Percentiles rank a stretch among this genome's conserved stretches.
These are phyloP conservation scores for Chlamydomonas schloesseri DNA, from an alignment of 139 green algal genomes.

Conservation along the genomic window DNA sequence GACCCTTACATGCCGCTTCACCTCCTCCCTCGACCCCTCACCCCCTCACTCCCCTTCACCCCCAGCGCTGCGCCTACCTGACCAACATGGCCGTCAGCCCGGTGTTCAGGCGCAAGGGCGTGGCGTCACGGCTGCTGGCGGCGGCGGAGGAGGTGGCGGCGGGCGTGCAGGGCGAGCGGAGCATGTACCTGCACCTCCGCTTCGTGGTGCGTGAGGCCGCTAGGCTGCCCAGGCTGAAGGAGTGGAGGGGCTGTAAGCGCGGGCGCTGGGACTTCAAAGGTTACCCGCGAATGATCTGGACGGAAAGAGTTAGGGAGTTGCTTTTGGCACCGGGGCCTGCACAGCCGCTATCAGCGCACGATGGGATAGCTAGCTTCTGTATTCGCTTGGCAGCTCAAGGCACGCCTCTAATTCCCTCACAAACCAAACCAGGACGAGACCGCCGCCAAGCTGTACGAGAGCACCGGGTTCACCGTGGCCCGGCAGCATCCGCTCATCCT, in stretches of 20 bases:
- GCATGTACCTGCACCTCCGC: conserved; percentile 73
- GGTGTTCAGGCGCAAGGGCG: conserved; percentile 54
- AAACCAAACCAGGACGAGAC: conserved; percentile 18
- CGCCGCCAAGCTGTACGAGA: conserved; percentile 36
- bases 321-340: too few relatives aligned
- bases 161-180: conserved; percentile 41
- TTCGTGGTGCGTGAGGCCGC: conserved; percentile 42
- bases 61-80: conserved; percentile 75
- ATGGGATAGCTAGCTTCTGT: too few relatives aligned
- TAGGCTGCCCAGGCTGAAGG: not conserved
- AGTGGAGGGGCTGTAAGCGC: too few relatives aligned
- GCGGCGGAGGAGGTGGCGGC: conserved; percentile 65
- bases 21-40: not conserved
- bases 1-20: not conserved
- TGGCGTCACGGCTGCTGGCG: conserved; percentile 62
- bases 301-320: too few relatives aligned
- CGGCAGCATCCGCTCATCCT: conserved; percentile 32
- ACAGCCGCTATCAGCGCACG: too few relatives aligned
- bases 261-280: too few relatives aligned
- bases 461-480: not conserved
- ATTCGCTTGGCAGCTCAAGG: too few relatives aligned
- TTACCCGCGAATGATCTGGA: too few relatives aligned
- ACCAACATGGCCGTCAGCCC: conserved; percentile 79
- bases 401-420: too few relatives aligned
- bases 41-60: not conserved